Percentiles rank a stretch among this genome's conserved stretches.
These are phyloP conservation scores for Verticillium isaacii DNA, from an alignment of 2,329 filamentous ascomycete genomes.

Conservation along the genomic window DNA sequence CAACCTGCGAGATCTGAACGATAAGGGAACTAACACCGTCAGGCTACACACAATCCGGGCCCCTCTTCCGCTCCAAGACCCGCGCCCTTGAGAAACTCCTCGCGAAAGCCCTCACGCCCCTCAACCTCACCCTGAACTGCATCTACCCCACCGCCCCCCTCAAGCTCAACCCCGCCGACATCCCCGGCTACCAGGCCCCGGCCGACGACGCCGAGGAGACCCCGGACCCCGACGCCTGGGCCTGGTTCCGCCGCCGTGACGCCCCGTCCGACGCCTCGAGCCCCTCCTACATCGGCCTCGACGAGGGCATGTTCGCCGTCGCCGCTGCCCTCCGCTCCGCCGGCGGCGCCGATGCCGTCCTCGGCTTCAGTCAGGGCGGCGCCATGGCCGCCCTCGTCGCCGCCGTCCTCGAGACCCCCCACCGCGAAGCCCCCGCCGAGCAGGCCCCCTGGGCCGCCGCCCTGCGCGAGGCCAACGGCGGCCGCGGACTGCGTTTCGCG, in stretches of 20 bases:
- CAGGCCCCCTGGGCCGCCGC: constrained; percentile 35
- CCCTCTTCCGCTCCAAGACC: constrained; percentile 82
- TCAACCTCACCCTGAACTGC: constrained; percentile 48
- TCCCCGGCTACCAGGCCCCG: constrained; percentile 59
- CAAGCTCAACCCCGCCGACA: constrained; percentile 57
- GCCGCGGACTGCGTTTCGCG: constrained; percentile 58
- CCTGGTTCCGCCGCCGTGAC: constrained; percentile 75
- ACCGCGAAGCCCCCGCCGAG: constrained; percentile 18
- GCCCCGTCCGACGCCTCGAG: constrained; percentile 32
- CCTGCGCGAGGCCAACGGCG: constrained; percentile 44
- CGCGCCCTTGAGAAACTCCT: constrained; percentile 81
- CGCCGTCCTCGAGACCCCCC: constrained; percentile 58
- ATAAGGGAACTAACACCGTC: constrained; percentile 3
- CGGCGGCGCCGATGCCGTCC: constrained; percentile 69
- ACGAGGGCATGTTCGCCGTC: constrained; percentile 61
- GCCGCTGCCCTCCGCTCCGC: constrained; percentile 58
- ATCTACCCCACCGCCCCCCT: constrained; percentile 67
- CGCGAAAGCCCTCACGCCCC: constrained; percentile 63
- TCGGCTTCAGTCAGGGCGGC: constrained; percentile 81
- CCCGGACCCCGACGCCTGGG: constrained; percentile 63
- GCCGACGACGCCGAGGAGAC: constrained; percentile 36
- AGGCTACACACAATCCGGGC: constrained; percentile 88
- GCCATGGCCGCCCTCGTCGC: constrained; percentile 69
- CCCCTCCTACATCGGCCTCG: constrained; percentile 62
- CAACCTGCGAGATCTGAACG: background rate